A percentile compares a stretch with the other conserved stretches of the same genome.
phyloP scores from a whole-genome alignment of 176 grass and related monocot species.

The Carex cristatella region DNA sequence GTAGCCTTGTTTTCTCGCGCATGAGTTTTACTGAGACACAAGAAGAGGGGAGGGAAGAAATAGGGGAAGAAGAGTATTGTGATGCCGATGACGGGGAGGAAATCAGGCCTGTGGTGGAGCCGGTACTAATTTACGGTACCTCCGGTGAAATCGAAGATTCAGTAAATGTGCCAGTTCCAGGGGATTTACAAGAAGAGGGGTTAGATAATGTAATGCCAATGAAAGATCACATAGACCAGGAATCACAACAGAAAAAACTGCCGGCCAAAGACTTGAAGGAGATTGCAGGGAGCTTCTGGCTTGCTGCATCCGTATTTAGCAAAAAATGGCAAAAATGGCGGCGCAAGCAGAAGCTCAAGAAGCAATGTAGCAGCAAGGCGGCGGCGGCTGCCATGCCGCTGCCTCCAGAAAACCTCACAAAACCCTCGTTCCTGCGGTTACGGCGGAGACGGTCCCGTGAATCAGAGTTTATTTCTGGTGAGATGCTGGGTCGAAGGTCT shows the following conservation, averaged over 20 bases:
- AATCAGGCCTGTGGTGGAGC: constrained; percentile 56
- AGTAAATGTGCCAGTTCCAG: constrained; percentile 9
- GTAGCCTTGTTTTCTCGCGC: constrained; percentile 34
- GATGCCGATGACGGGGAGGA: constrained; percentile 54
- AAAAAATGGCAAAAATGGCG: constrained; percentile 98
- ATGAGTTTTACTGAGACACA: constrained; percentile 12
- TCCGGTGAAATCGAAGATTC: constrained; percentile 62
- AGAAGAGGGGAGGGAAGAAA: constrained; percentile 30
- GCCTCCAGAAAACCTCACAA: constrained; percentile 37
- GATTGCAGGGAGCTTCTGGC: constrained; percentile 93
- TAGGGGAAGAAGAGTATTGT: constrained; percentile 41
- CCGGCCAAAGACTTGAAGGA: constrained; percentile 82
- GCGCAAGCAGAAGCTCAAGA: constrained; percentile 94
- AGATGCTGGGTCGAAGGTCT: constrained; percentile 55
- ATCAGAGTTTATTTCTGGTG: constrained; percentile 47
- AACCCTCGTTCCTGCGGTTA: constrained; percentile 43
- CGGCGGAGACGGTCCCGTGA: constrained; percentile 33
- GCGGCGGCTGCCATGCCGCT: constrained; percentile 37
- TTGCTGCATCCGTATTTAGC: constrained; percentile 93
- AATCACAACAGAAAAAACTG: constrained; percentile 45
- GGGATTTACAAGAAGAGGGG: constrained; percentile 8
- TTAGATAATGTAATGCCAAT: constrained; percentile 35
- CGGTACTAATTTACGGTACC: constrained; percentile 37
- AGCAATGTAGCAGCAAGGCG: constrained; percentile 62
- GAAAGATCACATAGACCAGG: constrained; percentile 82